Conservation (phyloP, 192 early-diverging fungal genomes). For the Physocladia obscura region DNA sequence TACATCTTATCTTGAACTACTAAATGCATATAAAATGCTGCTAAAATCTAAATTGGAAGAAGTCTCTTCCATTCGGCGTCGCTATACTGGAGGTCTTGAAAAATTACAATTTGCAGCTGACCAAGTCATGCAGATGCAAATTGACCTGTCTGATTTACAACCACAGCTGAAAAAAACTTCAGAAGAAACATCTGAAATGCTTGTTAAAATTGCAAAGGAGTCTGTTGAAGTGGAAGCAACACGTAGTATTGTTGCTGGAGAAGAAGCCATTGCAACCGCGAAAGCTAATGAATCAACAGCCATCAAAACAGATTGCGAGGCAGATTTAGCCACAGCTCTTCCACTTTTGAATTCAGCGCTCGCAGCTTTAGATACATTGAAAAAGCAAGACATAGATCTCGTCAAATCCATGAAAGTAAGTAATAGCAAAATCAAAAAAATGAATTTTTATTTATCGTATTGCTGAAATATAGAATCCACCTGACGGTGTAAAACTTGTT, state of each 20-base stretch:
- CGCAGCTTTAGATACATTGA: constrained; percentile 58
- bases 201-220: constrained; percentile 60
- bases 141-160: constrained; percentile 54
- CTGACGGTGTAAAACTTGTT: constrained; percentile 62
- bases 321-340: constrained; percentile 58
- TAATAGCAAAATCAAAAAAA: neutral
- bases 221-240: constrained; percentile 62
- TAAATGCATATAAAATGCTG: constrained; percentile 56
- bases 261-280: constrained; percentile 55
- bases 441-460: neutral
- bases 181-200: constrained; percentile 62
- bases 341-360: constrained; percentile 60
- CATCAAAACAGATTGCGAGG: constrained; percentile 61
- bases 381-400: constrained; percentile 62
- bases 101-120: constrained; percentile 62
- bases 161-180: constrained; percentile 61
- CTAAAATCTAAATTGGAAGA: constrained; percentile 49
- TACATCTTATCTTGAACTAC: constrained; percentile 58
- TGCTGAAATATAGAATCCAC: constrained; percentile 43
- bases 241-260: constrained; percentile 53
- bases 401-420: constrained; percentile 60
- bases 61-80: constrained; percentile 44
- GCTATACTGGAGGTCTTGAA: constrained; percentile 58
- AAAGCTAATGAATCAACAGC: constrained; percentile 56
- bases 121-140: constrained; percentile 59